phyloP scores from a whole-genome alignment of 1,139 yeast species.

The Groenewaldozyma auringiensis region DNA sequence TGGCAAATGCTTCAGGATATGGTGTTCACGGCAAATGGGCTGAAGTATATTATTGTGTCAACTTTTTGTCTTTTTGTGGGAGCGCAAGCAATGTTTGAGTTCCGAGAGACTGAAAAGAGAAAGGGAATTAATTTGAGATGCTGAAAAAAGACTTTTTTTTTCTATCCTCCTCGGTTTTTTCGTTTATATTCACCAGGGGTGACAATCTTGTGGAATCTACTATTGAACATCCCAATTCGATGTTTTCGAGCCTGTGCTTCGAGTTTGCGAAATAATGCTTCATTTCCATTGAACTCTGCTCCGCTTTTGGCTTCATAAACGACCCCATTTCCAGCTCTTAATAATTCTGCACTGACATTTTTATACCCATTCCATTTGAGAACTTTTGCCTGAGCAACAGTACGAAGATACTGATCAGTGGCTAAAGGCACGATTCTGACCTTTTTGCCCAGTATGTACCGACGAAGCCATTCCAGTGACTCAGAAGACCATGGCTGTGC shows the following conservation, averaged over 20 bases:
- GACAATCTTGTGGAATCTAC: slow-evolving; percentile 40
- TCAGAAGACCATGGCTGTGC: slow-evolving; percentile 87
- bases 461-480: slow-evolving; percentile 68
- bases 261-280: slow-evolving; percentile 46
- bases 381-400: slow-evolving; percentile 73
- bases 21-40: slow-evolving; percentile 62
- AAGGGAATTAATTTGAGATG: slow-evolving; percentile 78
- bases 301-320: slow-evolving; percentile 77
- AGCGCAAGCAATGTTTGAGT: slow-evolving; percentile 89
- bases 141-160: slow-evolving; percentile 27
- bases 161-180: too few species aligned
- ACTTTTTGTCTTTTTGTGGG: slow-evolving; percentile 70
- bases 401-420: slow-evolving; percentile 81
- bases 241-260: slow-evolving; percentile 54
- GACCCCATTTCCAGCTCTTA: slow-evolving; percentile 71
- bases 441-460: slow-evolving; percentile 53
- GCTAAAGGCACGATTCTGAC: slow-evolving; percentile 72
- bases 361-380: slow-evolving; percentile 67
- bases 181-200: slow-evolving; percentile 82
- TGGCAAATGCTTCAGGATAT: slow-evolving; percentile 56
- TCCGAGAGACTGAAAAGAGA: slow-evolving; percentile 78
- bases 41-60: slow-evolving; percentile 54
- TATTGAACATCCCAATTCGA: slow-evolving; percentile 63
- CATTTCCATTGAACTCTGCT: slow-evolving; percentile 81
- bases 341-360: slow-evolving; percentile 84